These are phyloP conservation scores for Paecilomyces variotii DNA, from an alignment of 2,329 filamentous ascomycete genomes.

Conservation along the genomic window DNA sequence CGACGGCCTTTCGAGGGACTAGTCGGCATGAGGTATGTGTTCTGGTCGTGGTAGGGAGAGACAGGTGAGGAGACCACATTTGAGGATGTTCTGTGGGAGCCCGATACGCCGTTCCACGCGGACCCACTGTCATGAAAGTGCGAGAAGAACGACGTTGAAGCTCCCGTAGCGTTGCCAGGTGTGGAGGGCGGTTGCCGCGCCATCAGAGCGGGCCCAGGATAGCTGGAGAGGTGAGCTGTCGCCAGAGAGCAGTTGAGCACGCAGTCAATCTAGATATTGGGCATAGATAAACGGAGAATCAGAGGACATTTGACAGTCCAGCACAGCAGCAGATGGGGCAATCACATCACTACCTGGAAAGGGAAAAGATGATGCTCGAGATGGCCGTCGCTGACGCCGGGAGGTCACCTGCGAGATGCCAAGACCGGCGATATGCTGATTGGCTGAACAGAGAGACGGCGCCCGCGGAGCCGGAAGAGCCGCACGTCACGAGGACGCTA, in stretches of 20 bases:
- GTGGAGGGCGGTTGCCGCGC: constrained; percentile 20
- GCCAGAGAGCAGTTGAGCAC: neutral
- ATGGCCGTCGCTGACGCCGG: neutral
- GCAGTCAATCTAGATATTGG: neutral
- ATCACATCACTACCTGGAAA: neutral
- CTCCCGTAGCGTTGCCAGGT: constrained; percentile 13
- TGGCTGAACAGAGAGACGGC: constrained; percentile 42
- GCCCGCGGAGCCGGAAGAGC: constrained; percentile 9
- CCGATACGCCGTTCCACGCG: constrained; percentile 12
- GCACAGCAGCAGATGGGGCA: neutral
- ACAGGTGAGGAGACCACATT: constrained; percentile 20
- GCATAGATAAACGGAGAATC: neutral
- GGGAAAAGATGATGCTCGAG: constrained; percentile 19
- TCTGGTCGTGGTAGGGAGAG: constrained; percentile 45
- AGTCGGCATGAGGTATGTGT: constrained; percentile 86
- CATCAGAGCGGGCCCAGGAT: constrained; percentile 15
- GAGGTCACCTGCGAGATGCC: neutral
- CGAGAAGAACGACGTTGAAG: constrained; percentile 10
- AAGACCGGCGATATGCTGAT: constrained; percentile 21
- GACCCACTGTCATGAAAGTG: constrained; percentile 24
- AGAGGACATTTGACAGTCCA: neutral
- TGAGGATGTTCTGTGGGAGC: constrained; percentile 18
- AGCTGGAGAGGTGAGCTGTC: neutral
- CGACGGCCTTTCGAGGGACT: constrained; percentile 62
- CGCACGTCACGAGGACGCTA: constrained; percentile 37